phyloP scores from a whole-genome alignment of 2,329 filamentous ascomycete genomes.

The Xylaria sp. region DNA sequence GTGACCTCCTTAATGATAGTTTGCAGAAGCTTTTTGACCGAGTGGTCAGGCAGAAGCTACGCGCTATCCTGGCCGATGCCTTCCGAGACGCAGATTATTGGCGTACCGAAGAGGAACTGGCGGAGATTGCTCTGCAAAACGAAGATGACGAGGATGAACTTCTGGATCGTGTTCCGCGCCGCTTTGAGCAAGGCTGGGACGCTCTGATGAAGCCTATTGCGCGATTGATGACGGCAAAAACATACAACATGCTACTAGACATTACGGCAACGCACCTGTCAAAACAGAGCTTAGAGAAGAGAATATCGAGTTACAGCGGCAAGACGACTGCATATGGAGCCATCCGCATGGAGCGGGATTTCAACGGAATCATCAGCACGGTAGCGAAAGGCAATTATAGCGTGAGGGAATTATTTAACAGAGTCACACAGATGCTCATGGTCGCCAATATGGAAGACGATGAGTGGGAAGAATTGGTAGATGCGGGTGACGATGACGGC shows the following conservation, averaged over 20 bases:
- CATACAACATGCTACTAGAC: constrained; percentile 77
- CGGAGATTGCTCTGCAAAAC: constrained; percentile 59
- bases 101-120: constrained; percentile 65
- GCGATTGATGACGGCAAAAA: constrained; percentile 78
- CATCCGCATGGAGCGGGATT: constrained; percentile 73
- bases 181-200: constrained; percentile 87
- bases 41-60: constrained; percentile 82
- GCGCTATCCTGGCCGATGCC: constrained; percentile 82
- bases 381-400: constrained; percentile 68
- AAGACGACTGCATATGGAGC: constrained; percentile 78
- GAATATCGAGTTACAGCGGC: constrained; percentile 80
- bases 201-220: constrained; percentile 82
- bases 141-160: constrained; percentile 60
- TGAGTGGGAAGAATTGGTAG: constrained; percentile 73
- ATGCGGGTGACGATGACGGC: constrained; percentile 56
- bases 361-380: constrained; percentile 68
- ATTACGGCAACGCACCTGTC: constrained; percentile 77
- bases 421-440: constrained; percentile 72
- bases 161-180: constrained; percentile 72
- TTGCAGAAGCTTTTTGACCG: constrained; percentile 85
- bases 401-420: constrained; percentile 69
- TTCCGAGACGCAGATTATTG: constrained; percentile 93
- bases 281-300: constrained; percentile 77
- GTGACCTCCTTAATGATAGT: constrained; percentile 82
- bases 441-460: constrained; percentile 82